Evolutionary conservation across 2,329 filamentous ascomycete species (phyloP), one percentile per base, ranked within the genome.

Genomic region (Aspergillus sp.): DNA sequence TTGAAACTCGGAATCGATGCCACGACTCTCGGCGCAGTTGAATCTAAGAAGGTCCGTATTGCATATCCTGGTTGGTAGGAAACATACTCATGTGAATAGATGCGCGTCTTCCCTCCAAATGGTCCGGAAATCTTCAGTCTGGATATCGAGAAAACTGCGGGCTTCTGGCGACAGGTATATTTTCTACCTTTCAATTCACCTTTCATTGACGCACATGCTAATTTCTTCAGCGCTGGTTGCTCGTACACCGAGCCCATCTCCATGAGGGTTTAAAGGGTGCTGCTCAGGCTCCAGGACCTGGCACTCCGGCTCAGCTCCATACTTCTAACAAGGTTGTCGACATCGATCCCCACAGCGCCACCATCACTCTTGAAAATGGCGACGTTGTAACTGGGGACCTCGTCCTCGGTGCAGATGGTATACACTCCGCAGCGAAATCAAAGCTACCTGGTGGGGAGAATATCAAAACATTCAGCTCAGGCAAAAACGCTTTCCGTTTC

Each of bases 401-500:
- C 0, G 62, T 86, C 2, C 61, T 86, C 3, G 83, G 82, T 2
- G 83, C 82, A 0, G 83, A 86, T 60, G 84, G 84, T 0, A 81
- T 84, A 4, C 73, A 79, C 50, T 74, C 72, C 0, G 56, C 66
- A 5, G 62, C 68, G 2, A 60, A 65, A 64, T 64, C 69, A 52
- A 57, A 66, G 60, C 55, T 76, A 57, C 66, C 47, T 11, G 75
- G 61, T 2, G 59, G 51, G 2, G 54, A 55, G 35, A 65, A 70
- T 4, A 62, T 76, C 17, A 71, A 73, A 35, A 72, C 78, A 3
- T 78, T 76, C 43, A 73, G 76, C 2, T 80, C 78, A 3, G 84
- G 83, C 3, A 84, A 84, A 65, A 82, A 79, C 44, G 83, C 83
- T 0, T 87, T 84, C 66, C 77, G 84, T 7, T 87, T 85, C 68